Percentiles rank a stretch among this genome's conserved stretches.
Evolutionary conservation across 805 yeast genomes (phyloP).

Genomic region (Helenozyma baotianmanensis): DNA sequence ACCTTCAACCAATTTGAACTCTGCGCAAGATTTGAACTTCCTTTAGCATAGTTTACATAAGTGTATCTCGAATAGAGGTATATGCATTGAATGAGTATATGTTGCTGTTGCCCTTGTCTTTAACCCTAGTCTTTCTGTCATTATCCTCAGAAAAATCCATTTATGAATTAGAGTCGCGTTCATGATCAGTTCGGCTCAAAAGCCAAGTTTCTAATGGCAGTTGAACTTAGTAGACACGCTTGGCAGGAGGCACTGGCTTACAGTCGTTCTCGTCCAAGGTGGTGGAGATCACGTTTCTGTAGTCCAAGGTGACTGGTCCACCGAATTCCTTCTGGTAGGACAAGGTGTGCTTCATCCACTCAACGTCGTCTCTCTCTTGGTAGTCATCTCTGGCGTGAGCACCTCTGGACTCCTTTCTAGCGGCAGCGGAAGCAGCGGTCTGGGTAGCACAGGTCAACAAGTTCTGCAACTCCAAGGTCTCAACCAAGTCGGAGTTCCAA

Average conservation of each 20-base stretch:
- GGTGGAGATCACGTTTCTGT: conserved; percentile 77
- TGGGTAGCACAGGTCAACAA: conserved; percentile 95
- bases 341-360: conserved; percentile 97
- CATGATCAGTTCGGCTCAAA: too few species aligned
- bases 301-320: conserved; percentile 66
- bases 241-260: conserved; percentile 94
- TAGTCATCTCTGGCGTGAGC: conserved; percentile 98
- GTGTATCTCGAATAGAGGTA: too few species aligned
- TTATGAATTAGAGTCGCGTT: too few species aligned
- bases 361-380: conserved; percentile 90
- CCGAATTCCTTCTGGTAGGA: conserved; percentile 82
- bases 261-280: conserved; percentile 92
- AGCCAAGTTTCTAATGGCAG: neutral
- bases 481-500: conserved; percentile 97
- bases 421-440: conserved; percentile 91
- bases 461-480: conserved; percentile 93
- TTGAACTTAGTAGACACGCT: conserved; percentile 74
- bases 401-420: conserved; percentile 96
- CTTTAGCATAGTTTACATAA: too few species aligned
- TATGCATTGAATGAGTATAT: too few species aligned
- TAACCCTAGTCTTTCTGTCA: too few species aligned
- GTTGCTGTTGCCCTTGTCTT: too few species aligned
- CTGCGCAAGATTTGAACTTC: too few species aligned
- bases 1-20: too few species aligned
- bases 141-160: too few species aligned